Evolutionary conservation across 805 yeast genomes (phyloP).

Genomic region (Suhomyces tanzawaensis): DNA sequence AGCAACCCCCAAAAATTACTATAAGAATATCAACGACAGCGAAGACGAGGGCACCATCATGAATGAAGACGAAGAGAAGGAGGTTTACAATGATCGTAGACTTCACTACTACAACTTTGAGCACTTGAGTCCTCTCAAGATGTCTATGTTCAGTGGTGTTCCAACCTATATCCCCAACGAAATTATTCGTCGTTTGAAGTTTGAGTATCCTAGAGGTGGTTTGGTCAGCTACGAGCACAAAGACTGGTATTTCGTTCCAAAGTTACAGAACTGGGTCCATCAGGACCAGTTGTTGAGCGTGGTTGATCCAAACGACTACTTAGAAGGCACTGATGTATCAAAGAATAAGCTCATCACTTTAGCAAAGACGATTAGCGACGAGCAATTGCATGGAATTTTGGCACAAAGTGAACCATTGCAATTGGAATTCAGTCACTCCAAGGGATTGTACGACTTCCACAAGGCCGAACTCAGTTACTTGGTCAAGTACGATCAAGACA

Average conservation of each 20-base stretch:
- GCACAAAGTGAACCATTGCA: conserved; percentile 17
- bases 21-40: conserved; percentile 5
- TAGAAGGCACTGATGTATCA: conserved; percentile 6
- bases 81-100: conserved; percentile 17
- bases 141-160: conserved; percentile 17
- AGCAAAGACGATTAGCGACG: conserved; percentile 24
- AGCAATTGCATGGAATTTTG: conserved; percentile 19
- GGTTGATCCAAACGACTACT: conserved; percentile 8
- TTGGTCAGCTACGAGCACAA: conserved; percentile 2
- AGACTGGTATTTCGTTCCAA: conserved; percentile 18
- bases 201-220: conserved; percentile 4
- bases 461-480: conserved; percentile 15
- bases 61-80: conserved; percentile 6
- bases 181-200: conserved; percentile 6
- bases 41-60: conserved; percentile 4
- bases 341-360: conserved; percentile 12
- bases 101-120: conserved; percentile 16
- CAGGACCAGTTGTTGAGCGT: conserved; percentile 7
- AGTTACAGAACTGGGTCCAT: conserved; percentile 19
- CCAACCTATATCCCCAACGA: conserved; percentile 16
- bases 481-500: conserved; percentile 9
- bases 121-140: conserved; percentile 18
- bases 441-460: conserved; percentile 18
- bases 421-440: conserved; percentile 19
- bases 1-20: background rate